phyloP scores from a whole-genome alignment of 2,329 filamentous ascomycete genomes.

The Aspergillus ochraceus region DNA sequence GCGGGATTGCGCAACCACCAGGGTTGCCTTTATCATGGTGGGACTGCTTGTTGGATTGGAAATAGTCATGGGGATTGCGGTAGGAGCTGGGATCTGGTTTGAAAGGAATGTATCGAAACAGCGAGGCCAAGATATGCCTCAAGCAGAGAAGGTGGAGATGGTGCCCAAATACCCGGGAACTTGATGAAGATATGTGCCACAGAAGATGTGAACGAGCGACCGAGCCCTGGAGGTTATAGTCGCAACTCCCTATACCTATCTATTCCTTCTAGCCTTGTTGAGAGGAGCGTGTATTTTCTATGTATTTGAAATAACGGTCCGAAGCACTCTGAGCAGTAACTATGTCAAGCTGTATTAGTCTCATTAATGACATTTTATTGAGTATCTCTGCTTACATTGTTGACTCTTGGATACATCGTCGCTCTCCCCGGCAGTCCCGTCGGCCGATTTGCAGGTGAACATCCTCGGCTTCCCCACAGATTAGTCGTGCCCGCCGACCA shows the following conservation, averaged over 20 bases:
- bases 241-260: background rate
- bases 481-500: background rate
- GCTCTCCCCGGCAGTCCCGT: background rate
- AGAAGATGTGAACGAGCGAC: background rate
- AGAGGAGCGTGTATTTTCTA: background rate
- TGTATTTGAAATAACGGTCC: background rate
- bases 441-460: background rate
- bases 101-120: slow-evolving; percentile 30
- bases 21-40: slow-evolving; percentile 37
- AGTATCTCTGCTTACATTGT: no score
- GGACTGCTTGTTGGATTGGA: slow-evolving; percentile 36
- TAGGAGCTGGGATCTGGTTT: slow-evolving; percentile 31
- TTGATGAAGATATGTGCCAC: background rate
- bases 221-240: background rate
- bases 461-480: background rate
- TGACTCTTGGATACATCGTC: no score
- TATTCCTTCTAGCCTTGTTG: background rate
- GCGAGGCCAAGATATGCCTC: slow-evolving; percentile 23
- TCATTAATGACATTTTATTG: no score
- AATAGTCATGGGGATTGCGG: slow-evolving; percentile 32
- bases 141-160: slow-evolving; percentile 30
- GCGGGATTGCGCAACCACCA: slow-evolving; percentile 38
- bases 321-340: background rate
- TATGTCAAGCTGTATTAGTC: no score
- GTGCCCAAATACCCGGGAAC: slow-evolving; percentile 23